phyloP scores from a whole-genome alignment of 345 rosid species.

The Eucalyptus tenuipes region DNA sequence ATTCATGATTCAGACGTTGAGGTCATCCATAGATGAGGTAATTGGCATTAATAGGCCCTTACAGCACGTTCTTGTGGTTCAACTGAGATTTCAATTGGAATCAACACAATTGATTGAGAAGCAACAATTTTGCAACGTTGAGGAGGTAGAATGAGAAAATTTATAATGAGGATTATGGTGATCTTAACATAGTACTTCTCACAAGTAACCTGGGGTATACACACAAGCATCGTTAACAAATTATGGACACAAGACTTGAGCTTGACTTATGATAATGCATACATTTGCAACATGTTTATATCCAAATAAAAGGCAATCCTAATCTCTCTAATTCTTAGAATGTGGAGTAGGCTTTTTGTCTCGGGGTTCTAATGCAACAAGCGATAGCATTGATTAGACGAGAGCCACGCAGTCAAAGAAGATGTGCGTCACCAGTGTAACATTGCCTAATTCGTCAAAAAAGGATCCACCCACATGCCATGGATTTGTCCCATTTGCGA shows the following conservation, averaged over 20 bases:
- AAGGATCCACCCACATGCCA: neutral
- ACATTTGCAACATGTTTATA: neutral
- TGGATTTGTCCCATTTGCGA: neutral
- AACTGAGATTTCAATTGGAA: neutral
- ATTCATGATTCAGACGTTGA: neutral
- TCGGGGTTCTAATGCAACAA: neutral
- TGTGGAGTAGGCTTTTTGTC: neutral
- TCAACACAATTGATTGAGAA: neutral
- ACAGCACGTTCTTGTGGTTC: neutral
- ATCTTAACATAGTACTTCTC: neutral
- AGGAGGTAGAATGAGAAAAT: neutral
- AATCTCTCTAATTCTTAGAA: neutral
- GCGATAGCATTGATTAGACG: neutral
- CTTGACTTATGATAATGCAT: neutral
- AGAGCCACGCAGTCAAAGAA: neutral
- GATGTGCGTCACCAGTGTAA: neutral
- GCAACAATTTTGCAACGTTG: neutral
- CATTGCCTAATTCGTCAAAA: neutral
- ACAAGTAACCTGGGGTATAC: neutral
- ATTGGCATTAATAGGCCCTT: neutral
- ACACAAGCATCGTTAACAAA: neutral
- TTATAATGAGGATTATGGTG: neutral
- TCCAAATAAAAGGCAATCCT: neutral
- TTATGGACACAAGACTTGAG: neutral
- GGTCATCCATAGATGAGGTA: neutral